These are phyloP conservation scores for Tylopilus cervinicoccineus DNA, from an alignment of 768 basidiomycete species.

Conservation along the genomic window DNA sequence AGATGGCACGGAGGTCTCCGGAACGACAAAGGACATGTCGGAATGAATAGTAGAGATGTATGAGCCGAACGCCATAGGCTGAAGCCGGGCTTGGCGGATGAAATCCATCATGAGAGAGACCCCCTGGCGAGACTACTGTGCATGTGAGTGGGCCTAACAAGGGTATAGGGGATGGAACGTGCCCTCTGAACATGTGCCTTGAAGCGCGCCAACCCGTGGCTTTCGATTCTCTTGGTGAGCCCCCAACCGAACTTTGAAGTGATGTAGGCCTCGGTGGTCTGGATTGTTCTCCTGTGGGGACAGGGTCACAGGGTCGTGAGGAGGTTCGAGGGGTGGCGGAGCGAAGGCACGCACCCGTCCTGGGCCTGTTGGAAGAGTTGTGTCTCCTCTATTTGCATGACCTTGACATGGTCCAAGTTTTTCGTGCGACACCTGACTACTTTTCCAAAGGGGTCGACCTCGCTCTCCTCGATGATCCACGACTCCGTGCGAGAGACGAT, in stretches of 20 bases:
- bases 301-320: constrained; percentile 5
- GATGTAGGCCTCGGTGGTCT: constrained; percentile 83
- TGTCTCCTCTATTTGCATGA: constrained; percentile 89
- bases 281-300: constrained; percentile 63
- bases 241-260: constrained; percentile 91
- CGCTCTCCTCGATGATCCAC: constrained; percentile 94
- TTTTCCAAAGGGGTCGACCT: constrained; percentile 82
- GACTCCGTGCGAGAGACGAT: constrained; percentile 83
- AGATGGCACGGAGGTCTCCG: constrained; percentile 19
- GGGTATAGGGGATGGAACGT: constrained; percentile 24
- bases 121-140: constrained; percentile 74
- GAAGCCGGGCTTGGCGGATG: constrained; percentile 70
- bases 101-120: constrained; percentile 77
- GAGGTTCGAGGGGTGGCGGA: not conserved
- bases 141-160: not conserved
- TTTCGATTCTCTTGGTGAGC: constrained; percentile 82
- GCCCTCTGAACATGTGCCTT: constrained; percentile 86
- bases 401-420: constrained; percentile 92
- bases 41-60: constrained; percentile 34
- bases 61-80: constrained; percentile 44
- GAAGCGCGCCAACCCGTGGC: constrained; percentile 77
- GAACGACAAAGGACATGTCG: constrained; percentile 27
- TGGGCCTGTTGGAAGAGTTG: constrained; percentile 64
- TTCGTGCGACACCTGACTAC: constrained; percentile 74
- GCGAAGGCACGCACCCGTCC: constrained; percentile 55